Evolutionary conservation across 176 grass and related monocot genomes (phyloP).

Genomic region (Ampelocalamus luodianensis): DNA sequence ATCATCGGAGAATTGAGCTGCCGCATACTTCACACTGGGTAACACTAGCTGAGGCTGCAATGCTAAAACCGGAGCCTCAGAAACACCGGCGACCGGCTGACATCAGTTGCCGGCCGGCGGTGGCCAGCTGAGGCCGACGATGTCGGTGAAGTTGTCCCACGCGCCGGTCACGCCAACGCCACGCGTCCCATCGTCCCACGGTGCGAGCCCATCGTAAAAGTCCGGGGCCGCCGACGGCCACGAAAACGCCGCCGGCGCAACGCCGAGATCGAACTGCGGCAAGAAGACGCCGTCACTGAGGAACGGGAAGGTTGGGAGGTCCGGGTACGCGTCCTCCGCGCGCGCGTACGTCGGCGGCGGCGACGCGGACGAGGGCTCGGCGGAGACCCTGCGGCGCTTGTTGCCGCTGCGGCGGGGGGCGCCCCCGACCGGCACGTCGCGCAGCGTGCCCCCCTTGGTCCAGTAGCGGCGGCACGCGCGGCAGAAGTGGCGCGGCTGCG

Average conservation of each 20-base stretch:
- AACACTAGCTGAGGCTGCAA: conserved; percentile 45
- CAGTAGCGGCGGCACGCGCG: conserved; percentile 87
- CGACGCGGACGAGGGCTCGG: neutral
- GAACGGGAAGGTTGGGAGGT: conserved; percentile 44
- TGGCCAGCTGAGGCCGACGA: conserved; percentile 38
- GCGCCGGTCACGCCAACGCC: neutral
- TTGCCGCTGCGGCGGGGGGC: conserved; percentile 44
- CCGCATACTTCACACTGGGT: neutral
- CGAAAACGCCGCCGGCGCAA: conserved; percentile 12
- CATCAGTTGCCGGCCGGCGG: conserved; percentile 36
- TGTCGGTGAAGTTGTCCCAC: conserved; percentile 51
- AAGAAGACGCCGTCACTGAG: conserved; percentile 45
- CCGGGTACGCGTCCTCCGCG: neutral
- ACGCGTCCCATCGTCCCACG: conserved; percentile 30
- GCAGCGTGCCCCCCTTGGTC: conserved; percentile 85
- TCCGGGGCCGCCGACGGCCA: conserved; percentile 3
- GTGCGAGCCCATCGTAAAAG: conserved; percentile 20
- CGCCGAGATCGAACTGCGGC: conserved; percentile 36
- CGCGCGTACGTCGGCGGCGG: neutral
- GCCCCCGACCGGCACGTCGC: conserved; percentile 83
- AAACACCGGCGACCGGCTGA: conserved; percentile 7
- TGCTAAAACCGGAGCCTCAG: conserved; percentile 56
- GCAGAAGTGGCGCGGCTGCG: conserved; percentile 93
- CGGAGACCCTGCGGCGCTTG: conserved; percentile 61
- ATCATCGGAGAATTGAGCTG: conserved; percentile 14